phyloP scores from a whole-genome alignment of 257 asterid species.

The Verbascum thapsus region DNA sequence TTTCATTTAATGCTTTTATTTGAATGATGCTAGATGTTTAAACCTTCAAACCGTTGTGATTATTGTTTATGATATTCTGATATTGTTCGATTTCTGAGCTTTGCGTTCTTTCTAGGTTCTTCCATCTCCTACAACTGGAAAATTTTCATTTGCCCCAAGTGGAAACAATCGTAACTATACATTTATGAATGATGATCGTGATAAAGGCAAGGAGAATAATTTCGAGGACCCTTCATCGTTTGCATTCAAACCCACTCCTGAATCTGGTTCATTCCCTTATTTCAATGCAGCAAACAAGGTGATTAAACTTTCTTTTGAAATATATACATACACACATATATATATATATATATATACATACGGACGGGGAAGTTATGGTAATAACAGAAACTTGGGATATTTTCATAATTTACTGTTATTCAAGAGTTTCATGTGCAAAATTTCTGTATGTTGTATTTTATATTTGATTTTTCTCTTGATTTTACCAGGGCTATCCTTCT shows the following conservation, averaged over 20 bases:
- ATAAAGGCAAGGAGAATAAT: conserved; percentile 47
- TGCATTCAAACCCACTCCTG: conserved; percentile 53
- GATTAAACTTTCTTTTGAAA: conserved; percentile 30
- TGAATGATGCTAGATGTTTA: conserved; percentile 10
- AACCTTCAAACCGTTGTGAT: neutral
- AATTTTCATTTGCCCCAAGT: conserved; percentile 43
- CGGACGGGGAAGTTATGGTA: too few species aligned
- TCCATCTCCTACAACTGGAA: conserved; percentile 81
- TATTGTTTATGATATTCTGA: neutral
- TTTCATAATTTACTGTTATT: neutral
- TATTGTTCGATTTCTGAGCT: conserved; percentile 16
- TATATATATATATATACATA: too few species aligned
- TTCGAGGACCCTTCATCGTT: conserved; percentile 52
- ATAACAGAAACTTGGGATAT: too few species aligned
- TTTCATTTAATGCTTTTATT: neutral
- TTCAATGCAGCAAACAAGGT: conserved; percentile 48
- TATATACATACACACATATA: too few species aligned
- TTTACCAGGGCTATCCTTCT: conserved; percentile 41
- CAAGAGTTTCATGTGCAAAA: neutral
- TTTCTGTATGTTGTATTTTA: neutral
- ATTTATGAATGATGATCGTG: conserved; percentile 35
- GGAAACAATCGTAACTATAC: conserved; percentile 38
- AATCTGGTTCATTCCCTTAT: conserved; percentile 43
- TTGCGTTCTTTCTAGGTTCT: conserved; percentile 29
- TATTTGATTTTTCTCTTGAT: conserved; percentile 30